Evolutionary conservation across 257 asterid genomes (phyloP), one percentile per base, ranked within the genome.

Genomic region (Capsicum rhomboideum): DNA sequence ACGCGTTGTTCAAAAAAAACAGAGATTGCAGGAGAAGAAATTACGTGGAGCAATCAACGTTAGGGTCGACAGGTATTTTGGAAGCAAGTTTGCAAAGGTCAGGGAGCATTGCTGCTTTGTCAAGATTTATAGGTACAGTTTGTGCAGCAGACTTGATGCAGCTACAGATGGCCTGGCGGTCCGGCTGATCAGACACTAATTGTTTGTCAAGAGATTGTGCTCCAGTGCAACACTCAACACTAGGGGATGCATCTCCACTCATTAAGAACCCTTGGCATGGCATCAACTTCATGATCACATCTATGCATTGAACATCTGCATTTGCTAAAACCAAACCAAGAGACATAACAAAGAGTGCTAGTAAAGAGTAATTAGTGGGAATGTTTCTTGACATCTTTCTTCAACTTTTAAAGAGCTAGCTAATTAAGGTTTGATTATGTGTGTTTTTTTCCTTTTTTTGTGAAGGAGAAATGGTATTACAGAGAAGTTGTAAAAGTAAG

Each of bases 241-340:
- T 90, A 29, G 92, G 91, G 52, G 63, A 40, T 6, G 13, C 1
- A 1, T 40, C 86, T 20, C 92, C 90, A 67, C 86, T 79, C 31
- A 90, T 61, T 84, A 90, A 12, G 88, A 49, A 90, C 0, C 85
- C 52, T 63, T 86, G 85, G 80, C 92, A 90, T 1, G 92, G 91
- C 20, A 90, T 81, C 77, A 90, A 37, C 77, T 82, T 68, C 1
- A 87, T 18, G 2, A 88, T 86, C 11, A 89, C 87, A 8, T 83
- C 87, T 68, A n/a, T 13, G 81, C 91, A 88, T 81, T 74, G 80
- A 59, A 90, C 84, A 71, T 37, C 88, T 11, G 84, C 85, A 21
- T 31, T 44, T 11, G 81, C 86, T 78, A 44, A 78, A 78, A 34
- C 66, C 67, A 78, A 42, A 72, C 11, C n/a, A 21, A 72, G 6